Conservation (phyloP, 2,329 filamentous ascomycete genomes). For the Calonectria hongkongensis region DNA sequence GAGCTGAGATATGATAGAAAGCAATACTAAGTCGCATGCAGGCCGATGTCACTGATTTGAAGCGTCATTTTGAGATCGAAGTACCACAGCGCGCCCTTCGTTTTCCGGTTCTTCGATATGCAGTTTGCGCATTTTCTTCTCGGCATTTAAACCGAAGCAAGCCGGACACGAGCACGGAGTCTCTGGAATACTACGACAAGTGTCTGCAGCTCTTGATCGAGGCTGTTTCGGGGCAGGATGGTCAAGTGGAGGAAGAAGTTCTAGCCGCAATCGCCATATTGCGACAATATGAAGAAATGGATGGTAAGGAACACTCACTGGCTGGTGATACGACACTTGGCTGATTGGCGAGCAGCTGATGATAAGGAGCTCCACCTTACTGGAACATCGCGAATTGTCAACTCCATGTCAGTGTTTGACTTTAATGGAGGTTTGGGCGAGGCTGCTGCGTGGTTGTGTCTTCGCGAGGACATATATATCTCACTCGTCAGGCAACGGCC, state of each 20-base stretch:
- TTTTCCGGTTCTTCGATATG: slow-evolving; percentile 45
- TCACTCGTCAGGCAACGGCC: slow-evolving; percentile 44
- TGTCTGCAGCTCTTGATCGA: slow-evolving; percentile 42
- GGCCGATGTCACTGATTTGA: slow-evolving; percentile 43
- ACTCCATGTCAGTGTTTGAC: slow-evolving; percentile 47
- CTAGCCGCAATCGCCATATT: slow-evolving; percentile 40
- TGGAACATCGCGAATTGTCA: slow-evolving; percentile 46
- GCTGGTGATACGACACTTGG: background rate
- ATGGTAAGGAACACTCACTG: slow-evolving; percentile 26
- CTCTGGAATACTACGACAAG: slow-evolving; percentile 43
- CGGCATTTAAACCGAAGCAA: slow-evolving; percentile 37
- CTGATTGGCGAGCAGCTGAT: slow-evolving; percentile 35
- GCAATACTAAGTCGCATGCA: background rate
- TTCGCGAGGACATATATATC: slow-evolving; percentile 46
- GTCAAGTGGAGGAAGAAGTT: slow-evolving; percentile 39
- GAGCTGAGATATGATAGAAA: background rate
- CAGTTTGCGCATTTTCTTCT: slow-evolving; percentile 45
- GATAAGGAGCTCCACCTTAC: slow-evolving; percentile 45
- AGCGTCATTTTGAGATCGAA: slow-evolving; percentile 46
- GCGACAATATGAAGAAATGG: slow-evolving; percentile 45
- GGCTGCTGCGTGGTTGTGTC: slow-evolving; percentile 45
- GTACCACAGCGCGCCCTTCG: slow-evolving; percentile 41
- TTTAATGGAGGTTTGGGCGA: slow-evolving; percentile 47
- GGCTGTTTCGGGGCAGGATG: slow-evolving; percentile 39
- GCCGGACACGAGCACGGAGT: slow-evolving; percentile 37